Evolutionary conservation across 352 stramenopile species (phyloP), one percentile per base, ranked within the genome.

Genomic region (Pythium graminicola): DNA sequence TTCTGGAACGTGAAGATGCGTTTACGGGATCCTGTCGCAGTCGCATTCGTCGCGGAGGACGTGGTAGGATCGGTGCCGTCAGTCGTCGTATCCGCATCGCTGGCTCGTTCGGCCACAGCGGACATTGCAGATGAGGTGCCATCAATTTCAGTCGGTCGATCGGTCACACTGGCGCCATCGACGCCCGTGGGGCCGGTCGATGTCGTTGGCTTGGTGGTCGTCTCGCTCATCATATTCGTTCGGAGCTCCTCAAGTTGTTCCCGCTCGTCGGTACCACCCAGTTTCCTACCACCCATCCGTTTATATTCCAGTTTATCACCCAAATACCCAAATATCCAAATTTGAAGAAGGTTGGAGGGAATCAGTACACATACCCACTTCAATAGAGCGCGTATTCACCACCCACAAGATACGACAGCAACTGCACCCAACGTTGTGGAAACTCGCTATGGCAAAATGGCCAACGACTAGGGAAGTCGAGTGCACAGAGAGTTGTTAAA

Each of bases 1-100:
- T 85, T 86, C 57, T 89, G 79, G 61, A 89, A 89, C 43, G 77
- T 83, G 54, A 89, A 89, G 36, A 89, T 67, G 38, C 79, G 79
- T 55, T 89, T 89, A 50, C 76, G 71, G 29, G 57, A 23, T 23
- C 44, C 17, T 38, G 4, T 27, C 20, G 19, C 31, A 29, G 24
- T 36, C 5, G 17, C 24, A 19, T 16, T 19, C 24, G 32, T 33
- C 23, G 33, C 6, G 19, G 27, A 6, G 8, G 6, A 28, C 24
- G 39, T 16, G 19, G 35, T 7, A 8, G 20, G n/a, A 9, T 53
- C 31, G 26, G 22, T 31, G 20, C 13, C 24, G 3, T 35, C 26
- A 1, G 17, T 6, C 14, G 40, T 22, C 9, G 52, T n/a, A n/a
- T n/a, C 16, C 4, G 31, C 32, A 9, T 23, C 6, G 2, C 29